These are phyloP conservation scores for Straminergon stramineum DNA, from an alignment of 225 moss, liverwort and hornwort genomes.

Conservation along the genomic window DNA sequence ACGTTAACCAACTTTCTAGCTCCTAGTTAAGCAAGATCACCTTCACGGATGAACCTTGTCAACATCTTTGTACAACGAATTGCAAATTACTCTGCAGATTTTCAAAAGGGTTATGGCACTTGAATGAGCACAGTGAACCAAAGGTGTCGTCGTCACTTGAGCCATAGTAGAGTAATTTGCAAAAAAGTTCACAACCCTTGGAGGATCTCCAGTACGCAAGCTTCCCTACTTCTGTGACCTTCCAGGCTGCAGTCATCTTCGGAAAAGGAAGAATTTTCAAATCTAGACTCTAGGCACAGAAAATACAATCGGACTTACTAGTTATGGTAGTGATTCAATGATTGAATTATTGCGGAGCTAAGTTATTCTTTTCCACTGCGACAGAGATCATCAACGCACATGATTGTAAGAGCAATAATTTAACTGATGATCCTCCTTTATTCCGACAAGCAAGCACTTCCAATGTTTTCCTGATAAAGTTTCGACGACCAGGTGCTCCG, in stretches of 20 bases:
- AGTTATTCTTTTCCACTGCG: not conserved
- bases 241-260: not conserved
- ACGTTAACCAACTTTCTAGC: not conserved
- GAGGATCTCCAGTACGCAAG: not conserved
- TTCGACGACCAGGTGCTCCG: not conserved
- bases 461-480: not conserved
- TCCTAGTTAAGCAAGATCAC: not conserved
- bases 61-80: not conserved
- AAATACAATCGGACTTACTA: not conserved
- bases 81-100: not conserved
- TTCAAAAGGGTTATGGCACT: not conserved
- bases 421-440: not conserved
- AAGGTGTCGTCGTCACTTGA: not conserved
- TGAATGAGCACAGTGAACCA: not conserved
- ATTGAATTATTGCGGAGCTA: not conserved
- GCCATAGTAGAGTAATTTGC: not conserved
- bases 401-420: not conserved
- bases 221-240: not conserved
- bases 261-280: not conserved
- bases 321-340: not conserved
- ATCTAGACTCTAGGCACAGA: not conserved
- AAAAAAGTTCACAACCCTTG: not conserved
- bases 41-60: not conserved
- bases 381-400: not conserved
- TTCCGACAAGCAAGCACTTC: not conserved